Evolutionary conservation across 495 filamentous ascomycete species (phyloP), one percentile per base, ranked within the genome.

Genomic region (Monascus purpureus): DNA sequence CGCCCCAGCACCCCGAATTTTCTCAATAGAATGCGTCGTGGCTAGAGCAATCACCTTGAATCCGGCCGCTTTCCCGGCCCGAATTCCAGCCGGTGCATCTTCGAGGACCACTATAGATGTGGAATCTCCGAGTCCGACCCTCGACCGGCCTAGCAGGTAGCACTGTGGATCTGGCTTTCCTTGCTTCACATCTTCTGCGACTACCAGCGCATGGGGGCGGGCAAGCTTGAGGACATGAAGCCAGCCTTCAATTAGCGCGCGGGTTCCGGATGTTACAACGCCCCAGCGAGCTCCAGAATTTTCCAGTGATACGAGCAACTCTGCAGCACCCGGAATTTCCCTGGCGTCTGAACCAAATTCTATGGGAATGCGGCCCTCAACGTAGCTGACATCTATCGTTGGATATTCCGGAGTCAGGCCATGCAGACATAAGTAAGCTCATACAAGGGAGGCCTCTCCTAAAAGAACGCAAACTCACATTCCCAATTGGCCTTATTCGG

Each of bases 1-100:
- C 13, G 90, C 81, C 7, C 71, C 79, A 8, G 83, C 81, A 17
- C 63, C 68, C 33, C 63, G 43, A 14, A 95, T 62, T 53, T 86
- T 68, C 42, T 73, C 72, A 25, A 75, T 58, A 13, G 71, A 69
- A 54, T 97, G 88, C 28, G 81, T 87, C 25, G 88, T 95, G 28
- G 78, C 75, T 19, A 97, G 52, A n/a, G 76, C 87, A 26, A 93
- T 56, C 3, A 97, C 90, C 48, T 73, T 75, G 58, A 83, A 96
- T 2, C 83, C 84, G 2, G 90, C 88, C 1, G 75, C 82, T 56
- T 90, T 93, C 14, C 90, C 88, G 13, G 87, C 77, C 30, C 56
- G 60, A 39, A 95, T 87, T 2, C 90, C 90, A n/a, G 87, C 85
- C 0, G 90, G 88, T 29, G 81, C 79, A 55, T 97, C 90, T 53